Base-by-base conservation (phyloP, 345 rosid species). In the Hibiscus trionum region DNA sequence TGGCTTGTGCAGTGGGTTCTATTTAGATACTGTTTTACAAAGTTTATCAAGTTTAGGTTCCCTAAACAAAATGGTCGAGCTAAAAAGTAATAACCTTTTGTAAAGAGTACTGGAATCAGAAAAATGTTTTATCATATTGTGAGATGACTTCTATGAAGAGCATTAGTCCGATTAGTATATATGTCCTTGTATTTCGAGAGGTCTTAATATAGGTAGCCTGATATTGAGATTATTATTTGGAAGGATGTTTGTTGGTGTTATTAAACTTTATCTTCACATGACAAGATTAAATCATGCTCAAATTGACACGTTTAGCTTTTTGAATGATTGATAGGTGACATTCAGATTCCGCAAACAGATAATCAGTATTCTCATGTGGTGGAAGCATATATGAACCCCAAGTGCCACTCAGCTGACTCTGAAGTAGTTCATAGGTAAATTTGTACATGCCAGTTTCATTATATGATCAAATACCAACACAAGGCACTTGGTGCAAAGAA, bases 321-420 rank as follows among this genome's bases (percentile, higher is more conserved):
- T 15, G 29, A 65, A 59, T 79, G 80, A 52, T 46, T 37, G 55
- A 59, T 77, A 86, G 94, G 90, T 76, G 69, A 1, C 44, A 73
- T 62, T 42, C 75, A 58, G 63, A 77, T 77, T 71, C 63, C 69
- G 44, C 81, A 80, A 69, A 73, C 70, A 37, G 77, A 74, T 78
- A 80, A 86, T 60, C 80, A 72, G 65, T 82, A 86, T 71, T 78
- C 81, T 75, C 85, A 77, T 85, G 97, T 90, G 75, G 85, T 92
- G 50, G 82, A 86, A 75, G 99, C 99, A 27, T 95, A 92, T 79
- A 75, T 80, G 83, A 88, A 85, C 71, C 97, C 97, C 46, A 90
- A 88, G 80, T 88, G 97, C 78, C 89, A 90, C 84, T 73, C 80
- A 35, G 93, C 92, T 69, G 91, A 89, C 78, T 90, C 99, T 29